Evolutionary conservation across 495 filamentous ascomycete genomes (phyloP).

Genomic region (Rhypophila decipiens): DNA sequence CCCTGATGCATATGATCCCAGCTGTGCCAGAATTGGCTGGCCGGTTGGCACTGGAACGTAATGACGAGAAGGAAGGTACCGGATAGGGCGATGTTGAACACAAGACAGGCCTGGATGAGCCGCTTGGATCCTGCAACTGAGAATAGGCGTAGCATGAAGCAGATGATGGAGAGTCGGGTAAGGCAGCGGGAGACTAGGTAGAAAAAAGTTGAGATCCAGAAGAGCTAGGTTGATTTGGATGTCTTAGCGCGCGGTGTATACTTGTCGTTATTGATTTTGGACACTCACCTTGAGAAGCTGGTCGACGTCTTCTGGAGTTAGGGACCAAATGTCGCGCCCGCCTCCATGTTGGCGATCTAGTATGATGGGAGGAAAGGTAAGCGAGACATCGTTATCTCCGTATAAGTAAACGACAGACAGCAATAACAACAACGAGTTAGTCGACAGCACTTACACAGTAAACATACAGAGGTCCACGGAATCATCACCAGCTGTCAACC

Average conservation of each 20-base stretch:
- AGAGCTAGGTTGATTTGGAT: background rate
- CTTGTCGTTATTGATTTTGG: too few relatives aligned
- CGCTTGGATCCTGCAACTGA: background rate
- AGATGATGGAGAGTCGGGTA: background rate
- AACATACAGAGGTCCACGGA: background rate
- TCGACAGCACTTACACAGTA: background rate
- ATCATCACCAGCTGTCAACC: background rate
- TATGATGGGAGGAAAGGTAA: background rate
- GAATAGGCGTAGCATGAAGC: background rate
- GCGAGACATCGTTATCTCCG: too few relatives aligned
- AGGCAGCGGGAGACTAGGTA: background rate
- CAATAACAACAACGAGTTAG: too few relatives aligned
- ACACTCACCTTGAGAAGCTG: background rate
- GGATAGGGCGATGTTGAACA: background rate
- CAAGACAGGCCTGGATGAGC: background rate
- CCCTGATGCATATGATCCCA: background rate
- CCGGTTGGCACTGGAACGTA: background rate
- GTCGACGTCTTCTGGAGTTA: background rate
- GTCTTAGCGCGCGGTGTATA: too few relatives aligned
- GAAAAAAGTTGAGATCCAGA: background rate
- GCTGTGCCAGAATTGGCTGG: background rate
- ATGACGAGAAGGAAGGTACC: background rate
- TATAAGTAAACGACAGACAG: background rate
- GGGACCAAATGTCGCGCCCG: background rate
- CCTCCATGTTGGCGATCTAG: background rate